Base-by-base conservation (phyloP, 257 asterid species). In the Mentha longifolia region DNA sequence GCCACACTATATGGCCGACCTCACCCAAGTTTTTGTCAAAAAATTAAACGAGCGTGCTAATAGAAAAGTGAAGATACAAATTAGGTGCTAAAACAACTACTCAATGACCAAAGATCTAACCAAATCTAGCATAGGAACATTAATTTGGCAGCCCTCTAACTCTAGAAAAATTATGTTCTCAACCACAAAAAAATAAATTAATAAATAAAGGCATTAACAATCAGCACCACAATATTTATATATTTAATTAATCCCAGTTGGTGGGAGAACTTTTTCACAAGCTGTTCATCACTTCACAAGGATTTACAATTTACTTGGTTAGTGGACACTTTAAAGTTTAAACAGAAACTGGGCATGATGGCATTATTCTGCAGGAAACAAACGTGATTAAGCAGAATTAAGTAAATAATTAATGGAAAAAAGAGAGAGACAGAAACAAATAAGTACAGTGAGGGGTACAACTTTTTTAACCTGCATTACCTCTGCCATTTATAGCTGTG, bases 351-450 rank as follows among this genome's bases (percentile, higher is more conserved):
- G 50, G 65, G 67, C 72, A 68, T 67, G 71, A 42, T 45, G 73
- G 80, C 78, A 59, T 63, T 47, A 37, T 79, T 75, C 31, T 62
- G 4, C 37, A 3, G 77, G 61, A 59, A 74, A 75, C 67, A 78
- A 86, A 84, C 82, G 84, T 78, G 87, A 70, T 76, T 74, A 73
- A 69, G 61, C 88, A 65, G 80, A 39, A 41, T 35, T 30, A 50
- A 65, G 69, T 51, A 14, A 16, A 7, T 22, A 51, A 56, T 14
- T 28, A 61, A 3, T 46, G 19, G 7, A 30, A 57, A 35, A 67
- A 51, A 56, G 58, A 11, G 70, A 39, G 76, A 61, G 82, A 69
- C 82, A 74, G 1, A 69, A 49, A 74, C 76, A 63, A 65, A 55
- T 5, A 60, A 30, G 11, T 54, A 73, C 76, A 68, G 76, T 45